phyloP scores from a whole-genome alignment of 2,329 filamentous ascomycete species.

The Helicocarpus griseus region DNA sequence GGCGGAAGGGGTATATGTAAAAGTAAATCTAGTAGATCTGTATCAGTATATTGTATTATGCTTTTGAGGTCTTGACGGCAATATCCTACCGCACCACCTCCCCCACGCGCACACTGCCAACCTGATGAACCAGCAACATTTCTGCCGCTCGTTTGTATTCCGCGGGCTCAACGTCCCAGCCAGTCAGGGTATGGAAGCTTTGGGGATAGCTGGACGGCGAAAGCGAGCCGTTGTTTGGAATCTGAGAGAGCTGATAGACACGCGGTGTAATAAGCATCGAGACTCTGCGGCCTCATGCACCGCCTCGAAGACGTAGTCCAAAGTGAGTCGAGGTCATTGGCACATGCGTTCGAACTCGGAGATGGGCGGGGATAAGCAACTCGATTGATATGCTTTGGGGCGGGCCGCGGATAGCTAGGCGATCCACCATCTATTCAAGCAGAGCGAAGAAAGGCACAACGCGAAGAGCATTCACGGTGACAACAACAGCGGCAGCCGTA shows the following conservation, averaged over 20 bases:
- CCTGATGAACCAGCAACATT: conserved; percentile 88
- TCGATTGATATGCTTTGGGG: neutral
- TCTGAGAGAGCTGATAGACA: conserved; percentile 33
- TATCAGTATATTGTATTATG: neutral
- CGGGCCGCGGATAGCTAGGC: no score
- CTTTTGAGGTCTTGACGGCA: neutral
- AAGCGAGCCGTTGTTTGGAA: conserved; percentile 19
- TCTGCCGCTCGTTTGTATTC: conserved; percentile 18
- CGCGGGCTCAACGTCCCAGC: conserved; percentile 23
- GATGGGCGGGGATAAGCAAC: neutral
- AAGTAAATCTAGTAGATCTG: conserved; percentile 49
- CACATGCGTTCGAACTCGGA: neutral
- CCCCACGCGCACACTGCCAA: conserved; percentile 84
- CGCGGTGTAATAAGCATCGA: conserved; percentile 36
- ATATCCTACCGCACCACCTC: conserved; percentile 70
- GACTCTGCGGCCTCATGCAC: conserved; percentile 14
- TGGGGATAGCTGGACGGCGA: conserved; percentile 15
- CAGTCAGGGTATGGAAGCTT: conserved; percentile 24
- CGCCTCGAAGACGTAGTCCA: conserved; percentile 7
- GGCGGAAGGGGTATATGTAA: conserved; percentile 81
- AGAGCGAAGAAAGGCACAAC: neutral
- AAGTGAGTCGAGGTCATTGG: neutral
- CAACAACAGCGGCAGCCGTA: neutral
- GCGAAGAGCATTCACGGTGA: neutral
- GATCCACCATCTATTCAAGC: neutral